Evolutionary conservation across 495 filamentous ascomycete genomes (phyloP), one percentile per base, ranked within the genome.

Genomic region (Tuber borchii): DNA sequence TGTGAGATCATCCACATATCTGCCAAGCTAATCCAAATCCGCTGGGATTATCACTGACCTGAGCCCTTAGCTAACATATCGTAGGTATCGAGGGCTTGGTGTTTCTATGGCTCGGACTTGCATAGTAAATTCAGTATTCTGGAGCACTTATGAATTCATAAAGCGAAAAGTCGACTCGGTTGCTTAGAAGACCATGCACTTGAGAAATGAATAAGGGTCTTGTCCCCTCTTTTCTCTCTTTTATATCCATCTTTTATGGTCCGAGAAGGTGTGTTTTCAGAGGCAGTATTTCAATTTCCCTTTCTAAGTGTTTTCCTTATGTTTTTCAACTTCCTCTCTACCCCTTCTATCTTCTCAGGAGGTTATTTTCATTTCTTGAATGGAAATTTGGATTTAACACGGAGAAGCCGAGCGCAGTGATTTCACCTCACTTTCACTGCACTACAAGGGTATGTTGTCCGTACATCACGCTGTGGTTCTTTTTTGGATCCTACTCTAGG

Each of bases 81-180:
- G 16, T 12, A 83, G 82, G 81, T 83, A 83, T 80, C 85, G 86
- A 83, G 92, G 92, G 37, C 87, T 95, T 22, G 90, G 90, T 31
- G 92, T 95, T 39, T 93, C 91, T 20, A 93, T 94, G 90, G 86
- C 87, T 72, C 88, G 93, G 45, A 93, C 92, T 43, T 92, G 89
- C 81, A 82, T 87, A 71, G 77, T 93, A 74, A 93, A 93, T 82
- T 90, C 91, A 61, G 90, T 93, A 76, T 93, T 93, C 86, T 93
- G 93, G 83, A 91, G 89, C 45, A 89, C 88, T 68, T 93, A 93
- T 81, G 91, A 93, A 84, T 89, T 90, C 80, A 84, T 92, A 73
- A 93, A 93, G 69, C 72, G 79, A 34, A 74, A 70, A 39, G 79
- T 83, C 61, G 81, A 83, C 70, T 76, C 42, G 39, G 80, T 82